Percentiles rank a stretch among this genome's conserved stretches.
phyloP scores from a whole-genome alignment of 1,139 yeast species.

The Dujonia santamariae region DNA sequence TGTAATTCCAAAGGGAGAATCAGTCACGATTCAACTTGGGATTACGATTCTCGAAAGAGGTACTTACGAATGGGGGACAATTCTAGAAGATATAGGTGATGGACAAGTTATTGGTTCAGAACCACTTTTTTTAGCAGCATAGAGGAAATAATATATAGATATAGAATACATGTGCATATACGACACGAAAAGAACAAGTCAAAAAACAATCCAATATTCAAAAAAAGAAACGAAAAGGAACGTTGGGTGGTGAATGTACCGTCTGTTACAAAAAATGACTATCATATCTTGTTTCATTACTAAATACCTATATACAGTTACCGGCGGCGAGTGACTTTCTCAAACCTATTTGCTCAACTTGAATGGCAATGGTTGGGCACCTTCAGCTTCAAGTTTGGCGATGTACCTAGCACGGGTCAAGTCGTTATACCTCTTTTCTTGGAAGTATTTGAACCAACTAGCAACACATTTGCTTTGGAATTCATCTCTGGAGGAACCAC shows the following conservation, averaged over 20 bases:
- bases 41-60: slow-evolving; percentile 67
- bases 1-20: slow-evolving; percentile 41
- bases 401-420: slow-evolving; percentile 41
- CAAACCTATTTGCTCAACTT: slow-evolving; percentile 21
- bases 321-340: too few relatives aligned
- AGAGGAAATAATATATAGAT: too few relatives aligned
- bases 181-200: too few relatives aligned
- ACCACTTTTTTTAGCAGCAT: slow-evolving; percentile 31
- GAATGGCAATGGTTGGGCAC: slow-evolving; percentile 48
- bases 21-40: slow-evolving; percentile 43
- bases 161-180: too few relatives aligned
- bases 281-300: too few relatives aligned
- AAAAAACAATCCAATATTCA: neutral
- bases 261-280: too few relatives aligned
- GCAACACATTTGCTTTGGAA: slow-evolving; percentile 43
- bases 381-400: slow-evolving; percentile 43
- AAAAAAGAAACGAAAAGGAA: too few relatives aligned
- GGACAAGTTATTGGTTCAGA: slow-evolving; percentile 27
- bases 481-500: slow-evolving; percentile 33
- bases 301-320: slow-evolving; percentile 10
- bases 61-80: slow-evolving; percentile 75
- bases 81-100: slow-evolving; percentile 43
- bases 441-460: slow-evolving; percentile 46
- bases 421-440: slow-evolving; percentile 45
- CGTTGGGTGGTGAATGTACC: too few relatives aligned